These are phyloP conservation scores for Prasinococcaceae sp. DNA, from an alignment of 139 green algal species.

Conservation along the genomic window DNA sequence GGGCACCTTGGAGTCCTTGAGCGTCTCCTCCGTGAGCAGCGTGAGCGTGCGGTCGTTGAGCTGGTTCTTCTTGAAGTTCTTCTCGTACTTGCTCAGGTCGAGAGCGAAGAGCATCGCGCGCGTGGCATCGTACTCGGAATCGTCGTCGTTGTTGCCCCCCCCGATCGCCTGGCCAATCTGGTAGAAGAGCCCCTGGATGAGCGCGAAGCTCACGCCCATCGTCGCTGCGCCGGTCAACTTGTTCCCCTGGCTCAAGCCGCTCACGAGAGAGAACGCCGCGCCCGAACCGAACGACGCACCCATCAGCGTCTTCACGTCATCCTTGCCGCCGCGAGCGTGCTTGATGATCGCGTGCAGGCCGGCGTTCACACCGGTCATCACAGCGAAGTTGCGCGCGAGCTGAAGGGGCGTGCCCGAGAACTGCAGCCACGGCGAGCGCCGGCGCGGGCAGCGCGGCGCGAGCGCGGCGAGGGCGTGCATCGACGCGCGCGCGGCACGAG, in stretches of 20 bases:
- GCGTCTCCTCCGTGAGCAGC: conserved; percentile 32
- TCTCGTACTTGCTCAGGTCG: conserved; percentile 78
- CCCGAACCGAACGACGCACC: conserved; percentile 62
- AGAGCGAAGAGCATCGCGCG: conserved; percentile 68
- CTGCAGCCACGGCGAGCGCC: too few relatives aligned
- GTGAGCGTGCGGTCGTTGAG: conserved; percentile 79
- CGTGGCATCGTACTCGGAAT: conserved; percentile 57
- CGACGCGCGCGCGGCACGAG: too few relatives aligned
- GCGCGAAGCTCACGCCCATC: conserved; percentile 53
- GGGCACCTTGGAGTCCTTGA: conserved; percentile 73
- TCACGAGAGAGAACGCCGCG: conserved; percentile 57
- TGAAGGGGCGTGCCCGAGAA: conserved; percentile 33
- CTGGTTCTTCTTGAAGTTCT: conserved; percentile 74
- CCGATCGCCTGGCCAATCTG: conserved; percentile 40
- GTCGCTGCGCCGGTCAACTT: conserved; percentile 30
- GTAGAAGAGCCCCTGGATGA: conserved; percentile 71
- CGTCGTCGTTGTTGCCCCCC: too few relatives aligned
- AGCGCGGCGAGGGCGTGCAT: too few relatives aligned
- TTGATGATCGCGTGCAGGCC: conserved; percentile 54
- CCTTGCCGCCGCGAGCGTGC: conserved; percentile 42
- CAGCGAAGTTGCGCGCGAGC: conserved; percentile 79
- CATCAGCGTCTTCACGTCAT: conserved; percentile 65
- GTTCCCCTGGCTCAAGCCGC: conserved; percentile 29
- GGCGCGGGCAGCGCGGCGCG: too few relatives aligned
- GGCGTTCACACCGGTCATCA: conserved; percentile 82